phyloP scores from a whole-genome alignment of 768 basidiomycete species.

The Boletus vinaceobasis region DNA sequence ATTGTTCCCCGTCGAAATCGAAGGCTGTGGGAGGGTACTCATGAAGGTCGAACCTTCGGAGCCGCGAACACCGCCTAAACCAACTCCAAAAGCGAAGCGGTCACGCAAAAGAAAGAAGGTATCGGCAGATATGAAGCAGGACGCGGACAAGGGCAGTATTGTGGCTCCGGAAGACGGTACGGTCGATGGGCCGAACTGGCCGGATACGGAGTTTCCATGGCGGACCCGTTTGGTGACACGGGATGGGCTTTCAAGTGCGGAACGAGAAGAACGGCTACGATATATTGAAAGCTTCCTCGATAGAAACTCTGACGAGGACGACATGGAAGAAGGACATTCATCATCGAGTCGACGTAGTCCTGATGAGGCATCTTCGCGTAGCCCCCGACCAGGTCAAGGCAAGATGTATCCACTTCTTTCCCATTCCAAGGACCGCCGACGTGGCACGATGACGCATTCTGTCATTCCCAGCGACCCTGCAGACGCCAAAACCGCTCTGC shows the following conservation, averaged over 20 bases:
- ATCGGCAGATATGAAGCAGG: conserved; percentile 19
- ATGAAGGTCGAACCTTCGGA: conserved; percentile 51
- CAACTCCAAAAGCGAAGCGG: conserved; percentile 38
- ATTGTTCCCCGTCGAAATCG: conserved; percentile 61
- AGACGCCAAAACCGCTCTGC: conserved; percentile 69
- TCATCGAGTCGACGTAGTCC: conserved; percentile 7
- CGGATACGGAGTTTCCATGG: conserved; percentile 79
- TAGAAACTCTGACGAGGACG: conserved; percentile 61
- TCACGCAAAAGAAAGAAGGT: conserved; percentile 52
- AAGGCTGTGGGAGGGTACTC: conserved; percentile 70
- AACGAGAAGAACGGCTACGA: conserved; percentile 57
- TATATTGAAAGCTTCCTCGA: conserved; percentile 72
- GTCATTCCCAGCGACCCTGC: conserved; percentile 65
- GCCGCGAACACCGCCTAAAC: conserved; percentile 25
- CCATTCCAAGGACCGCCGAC: conserved; percentile 33
- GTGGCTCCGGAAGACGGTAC: conserved; percentile 30
- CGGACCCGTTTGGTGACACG: conserved; percentile 56
- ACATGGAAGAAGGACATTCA: conserved; percentile 27
- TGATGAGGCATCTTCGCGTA: conserved; percentile 19
- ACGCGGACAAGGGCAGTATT: conserved; percentile 7
- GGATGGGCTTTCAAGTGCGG: conserved; percentile 46
- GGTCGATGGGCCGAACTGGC: conserved; percentile 66
- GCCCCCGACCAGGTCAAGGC: conserved; percentile 40
- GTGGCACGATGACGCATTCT: conserved; percentile 16
- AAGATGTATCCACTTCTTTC: conserved; percentile 58